phyloP scores from a whole-genome alignment of 1,139 yeast species.

The Lodderomyces theae region DNA sequence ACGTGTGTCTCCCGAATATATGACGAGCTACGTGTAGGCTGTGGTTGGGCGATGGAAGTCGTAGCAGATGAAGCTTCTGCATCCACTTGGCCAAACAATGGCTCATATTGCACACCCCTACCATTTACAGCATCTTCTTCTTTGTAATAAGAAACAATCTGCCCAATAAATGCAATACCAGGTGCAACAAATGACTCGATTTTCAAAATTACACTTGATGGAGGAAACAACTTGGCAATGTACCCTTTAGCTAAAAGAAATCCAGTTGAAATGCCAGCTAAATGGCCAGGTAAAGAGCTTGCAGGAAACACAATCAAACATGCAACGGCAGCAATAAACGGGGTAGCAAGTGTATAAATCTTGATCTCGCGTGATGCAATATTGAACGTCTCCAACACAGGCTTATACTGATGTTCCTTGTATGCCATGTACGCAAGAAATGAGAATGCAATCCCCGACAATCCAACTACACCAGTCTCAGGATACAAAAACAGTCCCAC shows the following conservation, averaged over 20 bases:
- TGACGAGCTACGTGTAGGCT: slow-evolving; percentile 4
- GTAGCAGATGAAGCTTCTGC: slow-evolving; percentile 16
- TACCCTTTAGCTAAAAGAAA: slow-evolving; percentile 55
- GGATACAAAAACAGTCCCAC: slow-evolving; percentile 56
- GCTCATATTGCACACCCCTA: slow-evolving; percentile 40
- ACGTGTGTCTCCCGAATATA: slow-evolving; percentile 12
- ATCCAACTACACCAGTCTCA: slow-evolving; percentile 56
- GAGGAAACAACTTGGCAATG: slow-evolving; percentile 58
- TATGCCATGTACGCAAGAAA: slow-evolving; percentile 63
- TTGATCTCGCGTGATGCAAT: slow-evolving; percentile 20
- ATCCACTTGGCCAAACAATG: slow-evolving; percentile 27
- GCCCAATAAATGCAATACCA: slow-evolving; percentile 53
- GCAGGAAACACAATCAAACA: slow-evolving; percentile 47
- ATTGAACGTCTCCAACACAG: slow-evolving; percentile 31
- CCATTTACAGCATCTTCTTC: slow-evolving; percentile 54
- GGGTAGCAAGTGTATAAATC: slow-evolving; percentile 63
- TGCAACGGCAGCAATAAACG: slow-evolving; percentile 53
- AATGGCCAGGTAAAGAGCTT: slow-evolving; percentile 74
- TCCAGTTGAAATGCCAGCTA: slow-evolving; percentile 41
- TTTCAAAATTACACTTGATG: slow-evolving; percentile 60
- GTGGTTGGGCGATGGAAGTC: background rate
- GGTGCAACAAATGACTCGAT: slow-evolving; percentile 57
- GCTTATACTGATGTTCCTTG: slow-evolving; percentile 53
- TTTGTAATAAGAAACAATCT: slow-evolving; percentile 49
- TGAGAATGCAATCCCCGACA: slow-evolving; percentile 76